Evolutionary conservation across 768 basidiomycete genomes (phyloP).

Genomic region (Termitomyces sp.): DNA sequence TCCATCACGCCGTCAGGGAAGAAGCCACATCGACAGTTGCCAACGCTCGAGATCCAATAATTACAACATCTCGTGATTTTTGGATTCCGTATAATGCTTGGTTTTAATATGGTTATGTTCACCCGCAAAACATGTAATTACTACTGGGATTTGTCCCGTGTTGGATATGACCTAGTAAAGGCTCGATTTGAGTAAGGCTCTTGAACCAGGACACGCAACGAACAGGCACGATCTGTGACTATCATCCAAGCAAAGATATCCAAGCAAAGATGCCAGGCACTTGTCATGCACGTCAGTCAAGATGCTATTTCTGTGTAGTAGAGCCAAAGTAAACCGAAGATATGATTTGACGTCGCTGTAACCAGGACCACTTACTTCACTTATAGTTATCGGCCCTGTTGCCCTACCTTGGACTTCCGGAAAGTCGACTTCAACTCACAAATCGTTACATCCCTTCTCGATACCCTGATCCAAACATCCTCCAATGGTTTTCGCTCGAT

Average conservation of each 20-base stretch:
- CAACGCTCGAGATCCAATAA: background rate
- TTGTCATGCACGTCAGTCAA: background rate
- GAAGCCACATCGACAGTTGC: background rate
- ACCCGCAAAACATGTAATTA: background rate
- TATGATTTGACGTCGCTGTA: background rate
- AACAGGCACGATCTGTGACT: background rate
- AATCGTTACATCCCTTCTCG: background rate
- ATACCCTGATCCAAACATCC: background rate
- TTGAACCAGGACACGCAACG: background rate
- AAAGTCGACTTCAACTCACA: slow-evolving; percentile 1
- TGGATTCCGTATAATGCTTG: background rate
- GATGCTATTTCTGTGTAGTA: background rate
- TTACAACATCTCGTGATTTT: background rate
- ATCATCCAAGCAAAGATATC: background rate
- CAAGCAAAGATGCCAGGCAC: background rate
- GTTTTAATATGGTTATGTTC: background rate
- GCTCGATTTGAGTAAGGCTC: background rate
- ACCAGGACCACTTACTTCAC: background rate
- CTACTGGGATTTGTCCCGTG: background rate
- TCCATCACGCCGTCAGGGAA: background rate
- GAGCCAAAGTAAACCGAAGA: background rate
- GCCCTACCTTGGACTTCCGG: slow-evolving; percentile 2
- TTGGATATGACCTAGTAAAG: background rate
- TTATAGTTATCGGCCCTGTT: background rate
- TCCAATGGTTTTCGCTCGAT: slow-evolving; percentile 1